Evolutionary conservation across 164 flowering plant species (phyloP).

Genomic region (Magnolia changhungtana): DNA sequence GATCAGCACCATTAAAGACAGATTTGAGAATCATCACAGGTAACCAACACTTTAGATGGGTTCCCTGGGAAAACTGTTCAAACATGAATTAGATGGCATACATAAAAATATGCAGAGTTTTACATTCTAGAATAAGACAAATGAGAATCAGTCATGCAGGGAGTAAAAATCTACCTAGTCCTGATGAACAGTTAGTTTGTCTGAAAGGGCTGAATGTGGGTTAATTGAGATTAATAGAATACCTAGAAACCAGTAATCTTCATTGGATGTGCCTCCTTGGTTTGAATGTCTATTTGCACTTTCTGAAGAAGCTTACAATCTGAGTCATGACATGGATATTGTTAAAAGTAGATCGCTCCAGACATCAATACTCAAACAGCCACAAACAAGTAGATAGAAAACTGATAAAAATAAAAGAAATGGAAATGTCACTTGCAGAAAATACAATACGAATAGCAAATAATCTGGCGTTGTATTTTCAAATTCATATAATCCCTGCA

Average conservation of each 20-base stretch:
- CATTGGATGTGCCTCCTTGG: conserved; percentile 47
- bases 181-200: neutral
- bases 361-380: too few species aligned
- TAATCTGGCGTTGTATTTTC: neutral
- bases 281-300: conserved; percentile 44
- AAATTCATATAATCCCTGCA: too few species aligned
- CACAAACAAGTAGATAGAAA: neutral
- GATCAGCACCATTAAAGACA: conserved; percentile 50
- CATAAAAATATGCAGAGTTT: neutral
- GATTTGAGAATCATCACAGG: conserved; percentile 81
- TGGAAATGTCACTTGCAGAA: neutral
- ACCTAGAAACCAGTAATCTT: conserved; percentile 98
- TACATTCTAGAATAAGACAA: neutral
- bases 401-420: neutral
- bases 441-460: neutral
- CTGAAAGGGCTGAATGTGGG: neutral
- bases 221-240: neutral
- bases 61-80: neutral
- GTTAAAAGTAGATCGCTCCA: too few species aligned
- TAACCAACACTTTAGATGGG: conserved; percentile 21
- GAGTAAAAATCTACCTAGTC: neutral
- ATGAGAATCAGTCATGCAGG: neutral
- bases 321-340: conserved; percentile 14
- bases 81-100: conserved; percentile 4
- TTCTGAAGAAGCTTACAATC: conserved; percentile 59